A percentile compares a stretch with the other conserved stretches of the same genome.
phyloP scores from a whole-genome alignment of 2,329 filamentous ascomycete genomes.

The Dothidotthia symphoricarpi region DNA sequence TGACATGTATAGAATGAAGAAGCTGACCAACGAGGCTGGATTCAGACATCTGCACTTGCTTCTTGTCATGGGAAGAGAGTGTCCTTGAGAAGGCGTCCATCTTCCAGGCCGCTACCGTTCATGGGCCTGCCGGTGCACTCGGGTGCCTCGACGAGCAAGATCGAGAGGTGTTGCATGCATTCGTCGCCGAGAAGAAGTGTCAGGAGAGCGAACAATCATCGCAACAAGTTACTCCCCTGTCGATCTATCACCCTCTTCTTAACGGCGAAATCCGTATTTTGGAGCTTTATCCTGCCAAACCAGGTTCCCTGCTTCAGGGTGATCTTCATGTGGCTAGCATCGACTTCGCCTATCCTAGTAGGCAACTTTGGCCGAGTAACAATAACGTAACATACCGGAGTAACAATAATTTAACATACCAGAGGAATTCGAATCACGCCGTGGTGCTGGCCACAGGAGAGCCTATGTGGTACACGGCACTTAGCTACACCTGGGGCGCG shows the following conservation, averaged over 20 bases:
- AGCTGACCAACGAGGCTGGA: no score
- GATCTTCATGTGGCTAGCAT: slow-evolving; percentile 18
- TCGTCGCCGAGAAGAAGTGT: no score
- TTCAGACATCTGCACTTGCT: no score
- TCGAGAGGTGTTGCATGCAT: no score
- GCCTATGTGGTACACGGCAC: slow-evolving; percentile 23
- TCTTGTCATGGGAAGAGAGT: no score
- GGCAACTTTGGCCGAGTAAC: neutral
- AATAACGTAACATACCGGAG: slow-evolving; percentile 1
- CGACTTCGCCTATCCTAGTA: slow-evolving; percentile 18
- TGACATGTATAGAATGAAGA: no score
- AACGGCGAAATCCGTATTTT: slow-evolving; percentile 23
- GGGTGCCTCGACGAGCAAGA: no score
- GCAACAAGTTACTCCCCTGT: no score
- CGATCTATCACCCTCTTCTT: slow-evolving; percentile 6
- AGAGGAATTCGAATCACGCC: slow-evolving; percentile 18
- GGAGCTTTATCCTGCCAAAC: slow-evolving; percentile 15
- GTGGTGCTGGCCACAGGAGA: slow-evolving; percentile 12
- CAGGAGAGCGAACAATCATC: no score
- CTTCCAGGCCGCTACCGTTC: no score
- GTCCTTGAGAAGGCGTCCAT: no score
- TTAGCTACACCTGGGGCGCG: slow-evolving; percentile 27
- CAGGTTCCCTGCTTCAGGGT: slow-evolving; percentile 8
- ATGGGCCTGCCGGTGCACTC: no score
- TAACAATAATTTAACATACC: slow-evolving; percentile 6